A percentile compares a stretch with the other conserved stretches of the same genome.
These are phyloP conservation scores for Penicillium sp. DNA, from an alignment of 2,329 filamentous ascomycete genomes.

Conservation along the genomic window DNA sequence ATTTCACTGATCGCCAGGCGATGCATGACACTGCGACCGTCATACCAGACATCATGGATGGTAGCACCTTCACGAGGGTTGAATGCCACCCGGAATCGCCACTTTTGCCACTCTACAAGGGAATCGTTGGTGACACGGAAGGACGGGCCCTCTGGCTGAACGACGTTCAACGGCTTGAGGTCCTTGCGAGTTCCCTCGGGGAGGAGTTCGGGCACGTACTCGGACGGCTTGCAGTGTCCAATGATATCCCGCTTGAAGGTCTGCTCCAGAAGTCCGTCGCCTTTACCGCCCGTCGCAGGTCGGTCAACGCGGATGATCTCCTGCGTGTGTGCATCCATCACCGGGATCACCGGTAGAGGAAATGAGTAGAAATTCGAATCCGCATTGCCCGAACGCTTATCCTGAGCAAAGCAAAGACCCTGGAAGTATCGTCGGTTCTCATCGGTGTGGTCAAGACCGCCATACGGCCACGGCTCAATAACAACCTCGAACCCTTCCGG, in stretches of 20 bases:
- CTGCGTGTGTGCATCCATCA: slow-evolving; percentile 58
- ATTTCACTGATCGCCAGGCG: slow-evolving; percentile 68
- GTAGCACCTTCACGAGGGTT: slow-evolving; percentile 65
- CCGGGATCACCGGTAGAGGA: slow-evolving; percentile 51
- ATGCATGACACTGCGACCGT: slow-evolving; percentile 64
- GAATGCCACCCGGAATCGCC: slow-evolving; percentile 63
- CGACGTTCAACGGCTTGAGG: slow-evolving; percentile 69
- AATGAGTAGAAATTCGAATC: slow-evolving; percentile 64
- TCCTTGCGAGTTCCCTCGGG: slow-evolving; percentile 46
- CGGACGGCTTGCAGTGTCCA: slow-evolving; percentile 51
- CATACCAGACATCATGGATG: slow-evolving; percentile 68
- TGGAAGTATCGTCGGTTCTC: slow-evolving; percentile 54
- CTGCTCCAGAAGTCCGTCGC: slow-evolving; percentile 48
- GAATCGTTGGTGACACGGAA: slow-evolving; percentile 50
- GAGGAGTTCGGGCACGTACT: slow-evolving; percentile 55
- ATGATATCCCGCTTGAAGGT: slow-evolving; percentile 49
- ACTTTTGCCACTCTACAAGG: slow-evolving; percentile 62
- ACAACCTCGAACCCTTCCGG: slow-evolving; percentile 57
- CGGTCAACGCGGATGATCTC: slow-evolving; percentile 58
- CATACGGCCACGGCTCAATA: slow-evolving; percentile 58
- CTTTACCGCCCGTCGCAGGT: slow-evolving; percentile 52
- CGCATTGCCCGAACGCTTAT: slow-evolving; percentile 41
- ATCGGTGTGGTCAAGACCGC: slow-evolving; percentile 50
- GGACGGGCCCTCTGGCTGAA: slow-evolving; percentile 67
- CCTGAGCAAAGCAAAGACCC: slow-evolving; percentile 51